Evolutionary conservation across 1,284 basidiomycete genomes (phyloP), one percentile per base, ranked within the genome.

Genomic region (Marasmius tenuissimus): DNA sequence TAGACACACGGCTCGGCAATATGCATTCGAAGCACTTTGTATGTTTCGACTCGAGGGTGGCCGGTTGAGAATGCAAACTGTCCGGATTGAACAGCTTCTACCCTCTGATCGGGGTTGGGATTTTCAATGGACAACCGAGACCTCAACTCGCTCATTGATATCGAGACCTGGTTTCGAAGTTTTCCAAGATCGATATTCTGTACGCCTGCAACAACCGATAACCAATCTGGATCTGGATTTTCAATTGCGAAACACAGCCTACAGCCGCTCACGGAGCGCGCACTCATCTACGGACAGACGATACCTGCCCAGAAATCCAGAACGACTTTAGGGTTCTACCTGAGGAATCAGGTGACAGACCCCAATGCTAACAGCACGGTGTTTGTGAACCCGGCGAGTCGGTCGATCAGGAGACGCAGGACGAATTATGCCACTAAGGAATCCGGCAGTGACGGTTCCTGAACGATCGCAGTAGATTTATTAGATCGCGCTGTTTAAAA

Each of bases 141-240:
- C n/a, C n/a, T n/a, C n/a, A 47, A 10, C 14, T 65, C 63, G 37
- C 69, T 69, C n/a, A 59, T 34, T 65, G 67, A 59, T 49, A 16
- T 9, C 65, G 68, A 79, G 84, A 68, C 0, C 71, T 84, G 33
- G 77, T 85, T 58, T 69, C 74, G 3, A 74, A 70, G 39, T 82
- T 87, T 58, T 84, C 84, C 0, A 72, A 77, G 67, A 77, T 79
- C 7, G 84, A 85, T 65, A 84, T 85, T 42, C 72, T 85, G 82
- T 82, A 68, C 61, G 78, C 66, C 38, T 55, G 35, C 11, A 37
- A 34, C 54, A 20, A 53, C 16, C 50, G 39, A 48, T 18, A 10
- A 49, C 40, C 27, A n/a, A 14, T 53, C n/a, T 20, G 45, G 67
- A 22, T 69, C 16, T 71, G 71, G 16, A 68, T 72, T n/a, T 75